Base-by-base conservation (phyloP, 2,329 filamentous ascomycete species). In the Ampelomyces quisqualis region DNA sequence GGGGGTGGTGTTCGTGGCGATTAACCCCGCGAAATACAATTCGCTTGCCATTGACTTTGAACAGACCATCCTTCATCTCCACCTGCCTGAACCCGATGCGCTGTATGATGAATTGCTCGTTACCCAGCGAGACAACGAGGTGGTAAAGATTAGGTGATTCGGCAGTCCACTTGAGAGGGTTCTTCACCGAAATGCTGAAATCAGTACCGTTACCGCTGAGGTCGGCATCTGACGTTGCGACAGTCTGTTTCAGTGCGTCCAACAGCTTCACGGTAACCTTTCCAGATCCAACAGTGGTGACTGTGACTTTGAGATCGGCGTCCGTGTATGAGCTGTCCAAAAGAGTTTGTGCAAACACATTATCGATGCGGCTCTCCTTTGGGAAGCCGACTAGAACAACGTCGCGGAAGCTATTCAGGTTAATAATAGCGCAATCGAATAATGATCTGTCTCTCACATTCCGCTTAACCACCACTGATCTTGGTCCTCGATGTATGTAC, bases 401-500 rank as follows among this genome's bases (percentile, higher is more conserved):
- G 55, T 86, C 82, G 14, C 84, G 74, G 56, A 85, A 87, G 26
- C 86, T 86, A 4, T 78, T 73, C 2, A 23, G 1, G 34, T 61
- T 20, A 60, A 44, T 38, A 17, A 21, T 21, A 15, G 7, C 13
- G 5, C 9, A 11, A 29, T 23, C 7, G 10, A 10, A 11, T 5
- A 0, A n/a, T 1, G 2, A 11, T 7, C 8, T 7, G 1, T 43
- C 17, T 53, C 61, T 51, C 19, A 65, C 67, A 60, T 67, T 73
- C 76, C 78, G 15, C 78, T 81, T 4, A 85, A 65, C 78, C 81
- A 82, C 82, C 82, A 86, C 56, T 85, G 81, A 58, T 86, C 81
- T 53, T 75, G 81, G 39, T 86, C 82, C 60, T 87, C 84, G 22
- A 86, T 82, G 51, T 86, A 86, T 0, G 78, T 79, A 2, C 80